phyloP scores from a whole-genome alignment of 2,329 filamentous ascomycete genomes.

The Corinectria fuckeliana region DNA sequence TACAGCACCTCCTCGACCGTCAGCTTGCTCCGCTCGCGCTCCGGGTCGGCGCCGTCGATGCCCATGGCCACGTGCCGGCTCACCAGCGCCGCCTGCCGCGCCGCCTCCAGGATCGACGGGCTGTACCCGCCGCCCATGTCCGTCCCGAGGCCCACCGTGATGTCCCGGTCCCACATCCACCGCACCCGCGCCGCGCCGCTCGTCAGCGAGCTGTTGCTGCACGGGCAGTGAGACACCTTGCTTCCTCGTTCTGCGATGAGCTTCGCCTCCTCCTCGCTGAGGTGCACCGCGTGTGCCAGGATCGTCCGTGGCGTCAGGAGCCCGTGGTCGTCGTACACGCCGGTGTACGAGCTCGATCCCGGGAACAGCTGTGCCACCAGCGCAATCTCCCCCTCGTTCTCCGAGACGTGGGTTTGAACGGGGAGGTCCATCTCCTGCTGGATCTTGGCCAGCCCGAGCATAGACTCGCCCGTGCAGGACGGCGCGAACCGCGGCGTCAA shows the following conservation, averaged over 20 bases:
- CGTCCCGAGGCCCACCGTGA: conserved; percentile 86
- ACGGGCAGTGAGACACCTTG: conserved; percentile 85
- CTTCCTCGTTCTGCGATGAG: conserved; percentile 67
- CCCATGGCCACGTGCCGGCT: conserved; percentile 73
- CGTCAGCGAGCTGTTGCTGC: conserved; percentile 82
- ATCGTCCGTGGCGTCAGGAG: conserved; percentile 78
- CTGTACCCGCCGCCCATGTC: conserved; percentile 91
- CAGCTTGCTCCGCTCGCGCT: conserved; percentile 65
- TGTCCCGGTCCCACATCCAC: conserved; percentile 73
- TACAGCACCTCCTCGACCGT: conserved; percentile 87
- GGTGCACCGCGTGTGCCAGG: conserved; percentile 84
- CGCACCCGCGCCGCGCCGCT: conserved; percentile 80
- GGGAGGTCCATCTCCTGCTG: conserved; percentile 68
- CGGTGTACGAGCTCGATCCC: conserved; percentile 67
- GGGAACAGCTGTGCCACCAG: conserved; percentile 78
- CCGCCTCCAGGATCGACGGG: conserved; percentile 81
- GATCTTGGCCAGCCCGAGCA: conserved; percentile 69
- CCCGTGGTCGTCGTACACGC: conserved; percentile 77
- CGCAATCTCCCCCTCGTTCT: conserved; percentile 76
- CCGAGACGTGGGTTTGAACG: conserved; percentile 88
- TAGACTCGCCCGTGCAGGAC: conserved; percentile 63
- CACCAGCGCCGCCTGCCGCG: conserved; percentile 79
- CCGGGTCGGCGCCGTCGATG: conserved; percentile 36
- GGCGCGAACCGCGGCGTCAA: conserved; percentile 77
- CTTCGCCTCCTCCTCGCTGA: conserved; percentile 69